Percentiles rank a stretch among this genome's conserved stretches.
These are phyloP conservation scores for Entoloma clypeatum DNA, from an alignment of 1,284 basidiomycete genomes.

Conservation along the genomic window DNA sequence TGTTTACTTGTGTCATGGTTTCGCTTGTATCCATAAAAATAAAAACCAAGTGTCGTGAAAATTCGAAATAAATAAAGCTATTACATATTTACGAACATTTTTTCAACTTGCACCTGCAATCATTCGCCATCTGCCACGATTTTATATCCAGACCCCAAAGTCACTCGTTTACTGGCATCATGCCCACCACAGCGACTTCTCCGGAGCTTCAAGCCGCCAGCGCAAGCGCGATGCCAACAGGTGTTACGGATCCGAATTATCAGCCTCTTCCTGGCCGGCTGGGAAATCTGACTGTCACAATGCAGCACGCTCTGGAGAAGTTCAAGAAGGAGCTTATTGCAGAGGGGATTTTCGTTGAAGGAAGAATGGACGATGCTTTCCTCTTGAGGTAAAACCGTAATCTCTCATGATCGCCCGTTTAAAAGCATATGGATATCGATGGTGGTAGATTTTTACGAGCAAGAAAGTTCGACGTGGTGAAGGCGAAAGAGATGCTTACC, in stretches of 20 bases:
- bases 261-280: conserved; percentile 71
- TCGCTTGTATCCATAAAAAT: background rate
- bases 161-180: no score
- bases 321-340: conserved; percentile 64
- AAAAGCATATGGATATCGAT: no score
- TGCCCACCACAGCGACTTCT: no score
- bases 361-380: conserved; percentile 74
- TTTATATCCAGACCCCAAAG: no score
- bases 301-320: conserved; percentile 70
- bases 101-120: no score
- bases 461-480: conserved; percentile 84
- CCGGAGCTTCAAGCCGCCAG: no score
- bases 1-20: no score
- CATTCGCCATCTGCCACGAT: no score
- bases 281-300: conserved; percentile 74
- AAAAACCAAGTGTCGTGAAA: no score
- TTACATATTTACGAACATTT: no score
- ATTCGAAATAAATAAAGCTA: no score
- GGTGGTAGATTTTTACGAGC: conserved; percentile 93
- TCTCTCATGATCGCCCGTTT: no score
- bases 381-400: conserved; percentile 56
- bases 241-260: conserved; percentile 65
- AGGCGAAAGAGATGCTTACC: conserved; percentile 84
- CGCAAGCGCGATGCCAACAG: conserved; percentile 52
- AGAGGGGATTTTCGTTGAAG: conserved; percentile 57